Evolutionary conservation across 108 stramenopile species (phyloP).

Genomic region (Cyclostephanos tholiformis): DNA sequence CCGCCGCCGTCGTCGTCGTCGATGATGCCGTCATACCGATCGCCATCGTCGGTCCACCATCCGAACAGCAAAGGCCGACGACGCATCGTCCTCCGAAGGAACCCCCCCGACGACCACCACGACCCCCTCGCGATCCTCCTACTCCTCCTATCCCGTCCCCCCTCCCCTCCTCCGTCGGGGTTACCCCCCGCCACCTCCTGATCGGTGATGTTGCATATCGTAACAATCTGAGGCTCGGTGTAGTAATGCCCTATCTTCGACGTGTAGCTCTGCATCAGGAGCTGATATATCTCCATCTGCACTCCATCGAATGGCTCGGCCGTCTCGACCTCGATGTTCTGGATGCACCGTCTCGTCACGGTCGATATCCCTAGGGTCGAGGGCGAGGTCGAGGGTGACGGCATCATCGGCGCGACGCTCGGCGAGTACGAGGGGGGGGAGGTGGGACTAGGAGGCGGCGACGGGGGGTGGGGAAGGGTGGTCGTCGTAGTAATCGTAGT

Average conservation of each 20-base stretch:
- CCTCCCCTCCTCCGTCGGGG: background rate
- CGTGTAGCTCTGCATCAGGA: constrained; percentile 32
- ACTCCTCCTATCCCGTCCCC: background rate
- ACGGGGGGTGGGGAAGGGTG: background rate
- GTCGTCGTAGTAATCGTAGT: too few species aligned
- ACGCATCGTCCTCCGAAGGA: background rate
- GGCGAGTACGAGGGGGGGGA: constrained; percentile 10
- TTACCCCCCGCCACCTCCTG: constrained; percentile 16
- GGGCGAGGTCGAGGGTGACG: constrained; percentile 19
- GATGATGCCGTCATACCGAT: too few species aligned
- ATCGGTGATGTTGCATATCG: constrained; percentile 4
- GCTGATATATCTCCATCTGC: constrained; percentile 14
- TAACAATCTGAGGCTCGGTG: constrained; percentile 7
- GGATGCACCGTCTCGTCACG: background rate
- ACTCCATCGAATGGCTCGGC: constrained; percentile 13
- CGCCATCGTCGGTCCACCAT: too few species aligned
- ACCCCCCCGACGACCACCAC: background rate
- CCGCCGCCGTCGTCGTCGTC: background rate
- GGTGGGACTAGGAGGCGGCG: background rate
- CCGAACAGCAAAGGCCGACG: too few species aligned
- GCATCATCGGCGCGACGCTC: background rate
- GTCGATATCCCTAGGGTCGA: constrained; percentile 10
- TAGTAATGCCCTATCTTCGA: constrained; percentile 10
- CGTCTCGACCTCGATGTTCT: constrained; percentile 13
- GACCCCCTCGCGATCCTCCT: background rate